Percentiles rank a stretch among this genome's conserved stretches.
phyloP scores from a whole-genome alignment of 1,284 basidiomycete genomes.

The Rhodotorula sp. region DNA sequence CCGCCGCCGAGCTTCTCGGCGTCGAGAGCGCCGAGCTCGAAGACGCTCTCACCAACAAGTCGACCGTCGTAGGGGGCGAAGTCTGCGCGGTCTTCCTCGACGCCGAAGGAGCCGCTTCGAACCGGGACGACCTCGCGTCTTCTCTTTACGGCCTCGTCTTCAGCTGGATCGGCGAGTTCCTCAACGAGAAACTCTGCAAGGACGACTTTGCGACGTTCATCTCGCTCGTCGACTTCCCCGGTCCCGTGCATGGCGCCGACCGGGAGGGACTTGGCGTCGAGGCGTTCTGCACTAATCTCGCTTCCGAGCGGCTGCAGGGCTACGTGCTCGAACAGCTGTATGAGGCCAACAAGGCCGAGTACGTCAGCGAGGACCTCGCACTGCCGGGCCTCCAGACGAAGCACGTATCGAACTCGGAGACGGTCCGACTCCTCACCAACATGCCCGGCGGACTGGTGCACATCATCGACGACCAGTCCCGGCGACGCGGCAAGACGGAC shows the following conservation, averaged over 20 bases:
- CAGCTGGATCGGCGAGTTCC: conserved; percentile 92
- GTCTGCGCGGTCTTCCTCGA: conserved; percentile 95
- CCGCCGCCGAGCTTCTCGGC: conserved; percentile 88
- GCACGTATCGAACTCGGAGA: conserved; percentile 90
- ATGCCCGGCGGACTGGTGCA: conserved; percentile 87
- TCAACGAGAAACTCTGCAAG: conserved; percentile 88
- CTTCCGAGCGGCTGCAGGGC: conserved; percentile 83
- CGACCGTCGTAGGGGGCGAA: conserved; percentile 84
- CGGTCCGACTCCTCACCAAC: conserved; percentile 79
- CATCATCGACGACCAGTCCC: conserved; percentile 96
- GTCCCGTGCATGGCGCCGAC: conserved; percentile 69
- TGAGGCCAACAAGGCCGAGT: conserved; percentile 69
- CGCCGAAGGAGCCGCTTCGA: conserved; percentile 84
- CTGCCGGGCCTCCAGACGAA: conserved; percentile 63
- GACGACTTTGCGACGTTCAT: conserved; percentile 90
- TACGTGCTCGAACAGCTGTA: conserved; percentile 79
- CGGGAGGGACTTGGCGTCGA: conserved; percentile 83
- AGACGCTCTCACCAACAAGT: conserved; percentile 84
- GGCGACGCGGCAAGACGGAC: conserved; percentile 84
- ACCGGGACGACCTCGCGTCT: conserved; percentile 89
- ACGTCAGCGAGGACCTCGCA: conserved; percentile 77
- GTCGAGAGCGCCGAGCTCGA: conserved; percentile 73
- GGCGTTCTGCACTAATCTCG: conserved; percentile 94
- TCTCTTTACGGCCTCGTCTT: conserved; percentile 92
- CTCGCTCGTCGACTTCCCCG: conserved; percentile 91